Evolutionary conservation across 495 filamentous ascomycete genomes (phyloP).

Genomic region (Extremus antarcticus): DNA sequence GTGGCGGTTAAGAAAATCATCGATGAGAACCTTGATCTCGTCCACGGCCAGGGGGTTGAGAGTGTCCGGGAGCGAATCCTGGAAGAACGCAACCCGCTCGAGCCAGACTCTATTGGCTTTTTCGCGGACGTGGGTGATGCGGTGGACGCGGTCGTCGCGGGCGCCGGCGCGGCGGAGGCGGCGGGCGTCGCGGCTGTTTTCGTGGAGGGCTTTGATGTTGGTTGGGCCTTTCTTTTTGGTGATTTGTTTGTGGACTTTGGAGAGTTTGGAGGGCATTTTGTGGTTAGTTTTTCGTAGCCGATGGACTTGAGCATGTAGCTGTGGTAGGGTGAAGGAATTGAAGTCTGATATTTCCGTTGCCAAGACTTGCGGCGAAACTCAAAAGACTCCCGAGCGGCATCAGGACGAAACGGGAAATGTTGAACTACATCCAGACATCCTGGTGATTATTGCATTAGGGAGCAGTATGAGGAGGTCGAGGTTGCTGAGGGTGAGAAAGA

Average conservation of each 20-base stretch:
- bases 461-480: slow-evolving; percentile 11
- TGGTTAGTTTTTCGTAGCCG: no score
- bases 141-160: slow-evolving; percentile 65
- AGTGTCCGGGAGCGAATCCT: slow-evolving; percentile 47
- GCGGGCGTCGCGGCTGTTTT: slow-evolving; percentile 69
- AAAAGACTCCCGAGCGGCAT: no score
- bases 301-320: no score
- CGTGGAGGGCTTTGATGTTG: slow-evolving; percentile 58
- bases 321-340: no score
- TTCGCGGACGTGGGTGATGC: slow-evolving; percentile 47
- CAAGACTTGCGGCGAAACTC: no score
- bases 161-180: slow-evolving; percentile 61
- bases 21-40: slow-evolving; percentile 51
- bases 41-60: slow-evolving; percentile 44
- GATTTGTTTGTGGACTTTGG: slow-evolving; percentile 77
- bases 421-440: no score
- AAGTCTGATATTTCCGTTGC: no score
- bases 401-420: no score
- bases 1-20: slow-evolving; percentile 61
- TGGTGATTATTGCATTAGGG: not conserved
- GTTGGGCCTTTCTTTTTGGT: slow-evolving; percentile 65
- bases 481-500: slow-evolving; percentile 4
- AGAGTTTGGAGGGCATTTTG: slow-evolving; percentile 70
- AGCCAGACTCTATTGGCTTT: slow-evolving; percentile 55
- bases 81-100: slow-evolving; percentile 60